A percentile compares a stretch with the other conserved stretches of the same genome.
phyloP scores from a whole-genome alignment of 257 asterid species.

The Cruciata laevipes region DNA sequence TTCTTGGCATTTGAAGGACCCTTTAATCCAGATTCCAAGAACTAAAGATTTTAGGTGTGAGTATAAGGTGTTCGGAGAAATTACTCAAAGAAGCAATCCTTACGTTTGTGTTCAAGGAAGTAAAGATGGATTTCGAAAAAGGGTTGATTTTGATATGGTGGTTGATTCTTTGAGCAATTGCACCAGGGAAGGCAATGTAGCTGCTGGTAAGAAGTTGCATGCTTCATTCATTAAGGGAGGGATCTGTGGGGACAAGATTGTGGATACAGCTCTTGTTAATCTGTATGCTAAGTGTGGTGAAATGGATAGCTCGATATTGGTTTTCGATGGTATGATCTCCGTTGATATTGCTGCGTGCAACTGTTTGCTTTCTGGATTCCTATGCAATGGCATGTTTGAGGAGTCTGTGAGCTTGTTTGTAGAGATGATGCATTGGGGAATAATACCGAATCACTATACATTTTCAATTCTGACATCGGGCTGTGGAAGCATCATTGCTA shows the following conservation, averaged over 20 bases:
- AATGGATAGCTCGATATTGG: constrained; percentile 9
- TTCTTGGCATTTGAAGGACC: neutral
- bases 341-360: constrained; percentile 22
- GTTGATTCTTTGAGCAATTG: constrained; percentile 6
- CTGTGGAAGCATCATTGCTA: constrained; percentile 10
- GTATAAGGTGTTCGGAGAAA: constrained; percentile 16
- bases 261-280: constrained; percentile 20
- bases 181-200: constrained; percentile 18
- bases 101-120: neutral
- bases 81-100: constrained; percentile 5
- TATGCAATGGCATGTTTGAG: constrained; percentile 13
- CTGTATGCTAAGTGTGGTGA: constrained; percentile 20
- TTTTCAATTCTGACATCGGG: constrained; percentile 19
- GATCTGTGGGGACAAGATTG: constrained; percentile 17
- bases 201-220: constrained; percentile 15
- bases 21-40: neutral
- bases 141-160: neutral
- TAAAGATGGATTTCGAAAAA: neutral
- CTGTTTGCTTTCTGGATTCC: constrained; percentile 23
- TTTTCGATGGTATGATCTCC: constrained; percentile 7
- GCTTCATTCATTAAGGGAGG: constrained; percentile 16
- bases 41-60: neutral
- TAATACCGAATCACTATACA: constrained; percentile 19
- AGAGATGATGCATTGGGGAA: constrained; percentile 12
- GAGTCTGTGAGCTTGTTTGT: constrained; percentile 14